phyloP scores from a whole-genome alignment of 345 rosid genomes.

The Corchorus capsularis region DNA sequence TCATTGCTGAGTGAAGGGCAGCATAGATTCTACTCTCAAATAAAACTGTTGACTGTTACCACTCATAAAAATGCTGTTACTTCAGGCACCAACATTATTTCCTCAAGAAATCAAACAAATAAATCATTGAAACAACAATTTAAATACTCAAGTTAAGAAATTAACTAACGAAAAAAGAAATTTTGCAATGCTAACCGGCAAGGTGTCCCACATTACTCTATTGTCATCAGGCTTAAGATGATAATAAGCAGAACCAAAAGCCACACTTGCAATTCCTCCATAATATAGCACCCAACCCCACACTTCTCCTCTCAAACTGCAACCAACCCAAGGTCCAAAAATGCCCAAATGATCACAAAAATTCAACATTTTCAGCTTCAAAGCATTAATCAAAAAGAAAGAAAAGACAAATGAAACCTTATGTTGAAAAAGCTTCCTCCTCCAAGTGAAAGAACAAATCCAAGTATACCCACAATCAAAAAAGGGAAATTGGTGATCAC shows the following conservation, averaged over 20 bases:
- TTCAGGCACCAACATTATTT: not conserved
- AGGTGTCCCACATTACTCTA: constrained; percentile 69
- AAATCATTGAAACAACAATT: not conserved
- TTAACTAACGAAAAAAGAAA: constrained; percentile 12
- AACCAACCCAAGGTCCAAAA: constrained; percentile 24
- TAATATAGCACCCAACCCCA: constrained; percentile 83
- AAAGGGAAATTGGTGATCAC: constrained; percentile 88
- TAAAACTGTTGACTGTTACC: not conserved
- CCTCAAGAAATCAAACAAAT: constrained; percentile 4
- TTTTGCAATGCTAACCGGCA: constrained; percentile 67
- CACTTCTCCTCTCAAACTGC: constrained; percentile 74
- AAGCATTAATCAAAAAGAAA: not conserved
- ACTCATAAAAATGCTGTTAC: not conserved
- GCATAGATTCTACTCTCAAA: not conserved
- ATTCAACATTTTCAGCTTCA: not conserved
- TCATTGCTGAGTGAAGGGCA: not conserved
- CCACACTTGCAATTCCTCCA: constrained; percentile 62
- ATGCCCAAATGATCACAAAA: not conserved
- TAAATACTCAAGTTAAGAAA: not conserved
- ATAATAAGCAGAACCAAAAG: constrained; percentile 87
- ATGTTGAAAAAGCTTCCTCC: constrained; percentile 70
- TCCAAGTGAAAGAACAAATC: constrained; percentile 68
- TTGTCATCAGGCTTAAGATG: constrained; percentile 81
- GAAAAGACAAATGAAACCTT: constrained; percentile 39
- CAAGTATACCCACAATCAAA: constrained; percentile 75